Conservation (phyloP, 2,329 filamentous ascomycete genomes). For the Septoria linicola region DNA sequence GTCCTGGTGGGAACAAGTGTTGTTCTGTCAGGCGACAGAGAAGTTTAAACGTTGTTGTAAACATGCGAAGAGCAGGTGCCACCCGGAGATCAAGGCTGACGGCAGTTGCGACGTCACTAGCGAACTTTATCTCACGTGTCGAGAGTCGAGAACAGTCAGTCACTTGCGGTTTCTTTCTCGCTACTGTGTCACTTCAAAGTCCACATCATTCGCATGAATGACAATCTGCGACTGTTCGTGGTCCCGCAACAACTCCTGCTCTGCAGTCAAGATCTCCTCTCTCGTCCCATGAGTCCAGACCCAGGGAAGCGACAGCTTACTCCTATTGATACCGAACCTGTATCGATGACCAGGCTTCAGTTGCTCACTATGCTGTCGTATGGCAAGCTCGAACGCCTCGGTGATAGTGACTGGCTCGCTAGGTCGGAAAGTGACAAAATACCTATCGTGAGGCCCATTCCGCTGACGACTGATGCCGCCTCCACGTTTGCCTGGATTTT, state of each 20-base stretch:
- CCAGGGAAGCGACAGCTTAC: not conserved
- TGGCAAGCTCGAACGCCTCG: not conserved
- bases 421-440: conserved; percentile 1
- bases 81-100: conserved; percentile 3
- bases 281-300: not conserved
- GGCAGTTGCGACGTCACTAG: conserved; percentile 9
- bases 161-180: too few relatives aligned
- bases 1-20: conserved; percentile 5
- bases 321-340: conserved; percentile 2
- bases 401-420: not conserved
- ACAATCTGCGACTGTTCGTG: too few relatives aligned
- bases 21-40: not conserved
- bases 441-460: not conserved
- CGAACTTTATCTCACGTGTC: not conserved
- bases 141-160: too few relatives aligned
- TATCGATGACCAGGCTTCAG: conserved; percentile 13
- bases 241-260: too few relatives aligned
- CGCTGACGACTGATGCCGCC: not conserved
- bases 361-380: not conserved
- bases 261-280: not conserved
- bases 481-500: not conserved
- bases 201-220: too few relatives aligned
- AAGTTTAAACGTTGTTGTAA: conserved; percentile 4
- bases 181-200: too few relatives aligned
- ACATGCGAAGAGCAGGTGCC: conserved; percentile 7